Evolutionary conservation across 345 rosid genomes (phyloP), one percentile per base, ranked within the genome.

Genomic region (Brassica incana): DNA sequence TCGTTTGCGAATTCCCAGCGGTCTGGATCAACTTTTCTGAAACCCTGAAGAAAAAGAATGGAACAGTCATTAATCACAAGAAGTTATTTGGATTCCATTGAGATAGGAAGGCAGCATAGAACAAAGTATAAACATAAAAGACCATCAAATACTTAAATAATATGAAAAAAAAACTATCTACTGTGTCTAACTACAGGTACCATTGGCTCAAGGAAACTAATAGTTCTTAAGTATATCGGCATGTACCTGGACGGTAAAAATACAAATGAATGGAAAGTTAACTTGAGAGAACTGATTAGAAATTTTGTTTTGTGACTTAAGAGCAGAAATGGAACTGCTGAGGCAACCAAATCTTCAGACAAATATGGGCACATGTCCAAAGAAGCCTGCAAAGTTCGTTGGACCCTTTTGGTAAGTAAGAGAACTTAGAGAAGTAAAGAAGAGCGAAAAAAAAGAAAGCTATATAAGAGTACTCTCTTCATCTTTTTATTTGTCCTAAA

Each of bases 1-100:
- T 91, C 97, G 48, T 93, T 93, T 32, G 98, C 98, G 82, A 93
- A 93, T 82, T 93, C 98, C 86, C 91, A 93, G n/a, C 90, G 88
- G 69, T 91, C 95, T 10, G 98, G 98, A 83, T 91, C 98, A 78
- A 90, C 95, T 84, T 93, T 93, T 83, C 87, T 88, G 78, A 93
- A 93, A 1, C 97, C 98, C 98, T 93, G 88, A 20, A 69, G 6
- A 0, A 1, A 71, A 27, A 71, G 48, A 76, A 59, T 6, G 56
- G 71, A 69, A 45, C 43, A 76, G 8, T 72, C 23, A 76, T 80
- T 69, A 80, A 65, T 62, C 69, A 65, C 2, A 66, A 32, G 43
- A 71, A 43, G 43, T 61, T 43, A 67, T 54, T 67, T 59, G 40
- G 48, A 67, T 66, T 72, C 58, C 45, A 48, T 32, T 72, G 18